These are phyloP conservation scores for Annulohypoxylon moriforme DNA, from an alignment of 495 filamentous ascomycete genomes.

Conservation along the genomic window DNA sequence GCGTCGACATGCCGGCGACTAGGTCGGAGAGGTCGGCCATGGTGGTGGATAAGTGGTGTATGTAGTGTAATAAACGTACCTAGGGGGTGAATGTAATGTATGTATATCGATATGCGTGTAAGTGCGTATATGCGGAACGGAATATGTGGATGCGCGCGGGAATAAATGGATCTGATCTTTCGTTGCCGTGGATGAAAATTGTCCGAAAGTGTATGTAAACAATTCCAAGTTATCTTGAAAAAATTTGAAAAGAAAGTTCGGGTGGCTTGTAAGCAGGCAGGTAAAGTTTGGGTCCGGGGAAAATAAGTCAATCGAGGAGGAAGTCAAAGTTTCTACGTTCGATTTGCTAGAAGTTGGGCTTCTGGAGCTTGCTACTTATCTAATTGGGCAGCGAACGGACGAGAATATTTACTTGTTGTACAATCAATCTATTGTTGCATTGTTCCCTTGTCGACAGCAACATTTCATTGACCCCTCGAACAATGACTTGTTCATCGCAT, in stretches of 20 bases:
- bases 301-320: neutral
- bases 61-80: neutral
- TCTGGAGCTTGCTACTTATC: neutral
- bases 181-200: no score
- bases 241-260: no score
- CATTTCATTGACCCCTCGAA: neutral
- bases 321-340: neutral
- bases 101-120: neutral
- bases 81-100: neutral
- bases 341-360: neutral
- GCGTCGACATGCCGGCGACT: neutral
- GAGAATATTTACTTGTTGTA: neutral
- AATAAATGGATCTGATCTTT: no score
- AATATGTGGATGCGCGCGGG: no score
- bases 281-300: no score
- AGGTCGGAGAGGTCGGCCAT: neutral
- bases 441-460: neutral
- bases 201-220: no score
- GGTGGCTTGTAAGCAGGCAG: no score
- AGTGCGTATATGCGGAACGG: no score
- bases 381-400: neutral
- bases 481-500: neutral
- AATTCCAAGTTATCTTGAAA: no score
- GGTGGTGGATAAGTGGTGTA: neutral
- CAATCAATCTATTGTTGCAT: conserved; percentile 6